Percentiles rank a stretch among this genome's conserved stretches.
Evolutionary conservation across 306 rosid species (phyloP).

Genomic region (Pachyrhizus erosus): DNA sequence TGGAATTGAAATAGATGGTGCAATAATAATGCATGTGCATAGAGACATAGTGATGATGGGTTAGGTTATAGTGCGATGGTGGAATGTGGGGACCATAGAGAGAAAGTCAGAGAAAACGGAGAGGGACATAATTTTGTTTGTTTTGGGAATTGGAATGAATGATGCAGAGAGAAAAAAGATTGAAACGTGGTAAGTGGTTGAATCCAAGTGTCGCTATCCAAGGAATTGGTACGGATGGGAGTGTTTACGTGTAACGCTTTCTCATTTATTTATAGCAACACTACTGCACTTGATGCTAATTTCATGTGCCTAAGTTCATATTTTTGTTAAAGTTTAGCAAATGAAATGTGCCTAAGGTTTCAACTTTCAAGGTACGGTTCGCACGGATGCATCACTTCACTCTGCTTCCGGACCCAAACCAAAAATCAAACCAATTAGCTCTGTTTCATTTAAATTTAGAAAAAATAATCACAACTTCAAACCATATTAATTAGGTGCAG

Average conservation of each 20-base stretch:
- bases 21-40: conserved; percentile 10
- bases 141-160: background rate
- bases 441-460: no score
- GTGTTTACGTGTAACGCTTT: background rate
- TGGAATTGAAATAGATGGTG: background rate
- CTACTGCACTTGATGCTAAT: background rate
- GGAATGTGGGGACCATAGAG: conserved; percentile 48
- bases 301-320: no score
- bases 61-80: conserved; percentile 21
- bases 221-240: conserved; percentile 44
- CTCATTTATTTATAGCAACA: background rate
- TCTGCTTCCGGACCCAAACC: no score
- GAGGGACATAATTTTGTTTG: conserved; percentile 14
- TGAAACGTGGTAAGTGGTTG: background rate
- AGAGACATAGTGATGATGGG: conserved; percentile 36
- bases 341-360: no score
- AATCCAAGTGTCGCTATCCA: conserved; percentile 57
- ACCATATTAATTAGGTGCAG: no score
- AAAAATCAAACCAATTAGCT: no score
- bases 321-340: no score
- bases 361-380: no score
- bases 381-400: no score
- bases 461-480: no score
- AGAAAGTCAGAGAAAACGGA: conserved; percentile 60
- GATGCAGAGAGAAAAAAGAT: background rate